phyloP scores from a whole-genome alignment of 2,329 filamentous ascomycete genomes.

The Cladobotryum protrusum region DNA sequence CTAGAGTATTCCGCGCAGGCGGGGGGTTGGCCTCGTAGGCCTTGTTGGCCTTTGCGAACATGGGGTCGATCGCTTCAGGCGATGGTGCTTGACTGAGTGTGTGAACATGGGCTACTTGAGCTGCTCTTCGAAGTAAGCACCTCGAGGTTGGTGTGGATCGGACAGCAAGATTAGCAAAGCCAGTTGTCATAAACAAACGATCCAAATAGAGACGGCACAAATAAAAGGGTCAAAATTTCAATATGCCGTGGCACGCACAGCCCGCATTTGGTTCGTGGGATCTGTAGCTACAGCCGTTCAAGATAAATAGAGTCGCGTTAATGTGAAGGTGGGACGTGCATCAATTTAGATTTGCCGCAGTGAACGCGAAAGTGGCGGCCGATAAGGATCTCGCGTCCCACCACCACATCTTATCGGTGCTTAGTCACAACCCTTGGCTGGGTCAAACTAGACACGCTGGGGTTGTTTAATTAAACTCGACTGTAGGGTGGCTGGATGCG shows the following conservation, averaged over 20 bases:
- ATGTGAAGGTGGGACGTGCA: constrained; percentile 5
- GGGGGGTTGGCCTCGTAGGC: constrained; percentile 33
- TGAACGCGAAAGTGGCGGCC: too few relatives aligned
- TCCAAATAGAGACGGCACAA: background rate
- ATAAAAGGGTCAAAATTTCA: background rate
- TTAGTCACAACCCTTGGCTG: background rate
- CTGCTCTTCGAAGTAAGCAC: constrained; percentile 20
- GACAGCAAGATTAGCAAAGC: constrained; percentile 23
- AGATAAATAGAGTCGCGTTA: constrained; percentile 2
- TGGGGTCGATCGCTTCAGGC: constrained; percentile 20
- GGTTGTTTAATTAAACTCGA: too few relatives aligned
- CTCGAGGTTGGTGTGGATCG: constrained; percentile 33
- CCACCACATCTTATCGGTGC: background rate
- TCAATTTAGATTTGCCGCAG: constrained; percentile 1
- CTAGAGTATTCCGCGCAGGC: constrained; percentile 29
- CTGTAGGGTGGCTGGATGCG: too few relatives aligned
- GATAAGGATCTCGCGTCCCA: background rate
- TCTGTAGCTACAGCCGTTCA: background rate
- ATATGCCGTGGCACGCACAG: too few relatives aligned
- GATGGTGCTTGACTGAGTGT: constrained; percentile 11
- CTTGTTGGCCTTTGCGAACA: constrained; percentile 33
- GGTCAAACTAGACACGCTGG: background rate
- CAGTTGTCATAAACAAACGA: constrained; percentile 30
- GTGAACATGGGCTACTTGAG: constrained; percentile 21
- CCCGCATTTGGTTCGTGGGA: background rate